Base-by-base conservation (phyloP, 73 alveolate genomes). In the Halteria grandinella region DNA sequence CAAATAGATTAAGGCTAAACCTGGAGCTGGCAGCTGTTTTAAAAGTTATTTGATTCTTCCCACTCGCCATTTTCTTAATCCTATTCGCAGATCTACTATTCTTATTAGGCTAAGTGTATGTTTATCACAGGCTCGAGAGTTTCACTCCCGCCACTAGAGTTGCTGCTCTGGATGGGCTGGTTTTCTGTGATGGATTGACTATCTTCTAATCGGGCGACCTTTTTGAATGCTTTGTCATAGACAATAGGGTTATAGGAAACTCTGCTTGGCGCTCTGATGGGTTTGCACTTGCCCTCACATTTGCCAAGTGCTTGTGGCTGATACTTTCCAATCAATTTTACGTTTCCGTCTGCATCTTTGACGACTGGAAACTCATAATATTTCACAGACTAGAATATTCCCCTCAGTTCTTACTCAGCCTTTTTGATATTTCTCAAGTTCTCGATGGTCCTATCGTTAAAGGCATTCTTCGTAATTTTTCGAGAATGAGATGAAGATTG, bases 321-420 rank as follows among this genome's bases (percentile, higher is more conserved):
- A 15, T 36, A 60, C 43, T 39, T 60, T 5, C 77, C 77, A 21
- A 60, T 60, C 51, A 33, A 18, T 18, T 60, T 60, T 1, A 60
- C 43, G 27, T 60, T 60, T 12, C 77, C 77, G 18, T 60, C 77
- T 17, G 77, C 77, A 31, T 60, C 77, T 33, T 60, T 60, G 12
- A 60, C 43, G 5, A 60, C 43, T 60, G 77, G 77, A 31, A 60
- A 60, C 24, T 60, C 77, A 60, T 60, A 60, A 55, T 60, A 39
- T 31, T 60, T 60, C n/a, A 60, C 77, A 24, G 77, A 37, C 24
- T 60, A 49, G 58, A 60, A 60, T 3, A 60, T 60, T 3, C 77
- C 77, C 24, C 77, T 60, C 39, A 60, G 51, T 31, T 60, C 77
- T 37, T 60, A 40, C 24, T 60, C 77, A 21, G 77, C 77, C 43